phyloP scores from a whole-genome alignment of 2,329 filamentous ascomycete genomes.

The Stachybotrys elegans region DNA sequence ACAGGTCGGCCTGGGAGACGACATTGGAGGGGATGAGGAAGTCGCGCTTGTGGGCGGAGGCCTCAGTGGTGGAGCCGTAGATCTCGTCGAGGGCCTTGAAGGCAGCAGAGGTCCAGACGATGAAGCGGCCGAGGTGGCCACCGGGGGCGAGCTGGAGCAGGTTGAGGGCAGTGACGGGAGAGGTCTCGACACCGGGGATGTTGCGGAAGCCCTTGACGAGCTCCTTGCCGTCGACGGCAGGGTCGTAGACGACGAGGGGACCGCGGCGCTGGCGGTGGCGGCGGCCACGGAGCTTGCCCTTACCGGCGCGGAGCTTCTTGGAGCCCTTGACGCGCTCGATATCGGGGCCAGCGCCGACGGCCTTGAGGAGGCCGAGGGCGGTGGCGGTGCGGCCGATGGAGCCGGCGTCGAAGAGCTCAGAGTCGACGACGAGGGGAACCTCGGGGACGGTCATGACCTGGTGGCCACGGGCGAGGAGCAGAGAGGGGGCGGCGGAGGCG shows the following conservation, averaged over 20 bases:
- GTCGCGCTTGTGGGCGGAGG: slow-evolving; percentile 96
- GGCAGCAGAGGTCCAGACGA: slow-evolving; percentile 96
- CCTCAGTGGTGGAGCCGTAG: slow-evolving; percentile 88
- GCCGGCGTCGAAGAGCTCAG: slow-evolving; percentile 75
- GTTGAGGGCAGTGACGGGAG: slow-evolving; percentile 88
- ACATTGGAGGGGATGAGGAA: slow-evolving; percentile 93
- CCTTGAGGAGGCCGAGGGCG: slow-evolving; percentile 82
- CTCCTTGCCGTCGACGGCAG: slow-evolving; percentile 90
- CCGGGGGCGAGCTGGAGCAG: slow-evolving; percentile 98
- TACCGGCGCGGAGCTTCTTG: slow-evolving; percentile 95
- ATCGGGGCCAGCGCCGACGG: slow-evolving; percentile 84
- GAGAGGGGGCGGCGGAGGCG: slow-evolving; percentile 89
- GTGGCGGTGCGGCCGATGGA: slow-evolving; percentile 83
- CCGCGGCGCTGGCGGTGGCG: slow-evolving; percentile 97
- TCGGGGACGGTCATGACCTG: slow-evolving; percentile 87
- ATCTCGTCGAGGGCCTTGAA: slow-evolving; percentile 96
- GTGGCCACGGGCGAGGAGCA: slow-evolving; percentile 96
- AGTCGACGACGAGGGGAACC: slow-evolving; percentile 95
- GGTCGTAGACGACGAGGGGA: slow-evolving; percentile 96
- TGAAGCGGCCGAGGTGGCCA: slow-evolving; percentile 97
- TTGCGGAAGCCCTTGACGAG: slow-evolving; percentile 96
- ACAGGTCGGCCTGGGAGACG: slow-evolving; percentile 90
- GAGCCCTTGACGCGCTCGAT: slow-evolving; percentile 94
- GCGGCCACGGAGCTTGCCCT: slow-evolving; percentile 97
- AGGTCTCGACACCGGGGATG: slow-evolving; percentile 97